Percentiles rank a stretch among this genome's conserved stretches.
phyloP scores from a whole-genome alignment of 805 yeast species.

The Teunomyces funiuensis region DNA sequence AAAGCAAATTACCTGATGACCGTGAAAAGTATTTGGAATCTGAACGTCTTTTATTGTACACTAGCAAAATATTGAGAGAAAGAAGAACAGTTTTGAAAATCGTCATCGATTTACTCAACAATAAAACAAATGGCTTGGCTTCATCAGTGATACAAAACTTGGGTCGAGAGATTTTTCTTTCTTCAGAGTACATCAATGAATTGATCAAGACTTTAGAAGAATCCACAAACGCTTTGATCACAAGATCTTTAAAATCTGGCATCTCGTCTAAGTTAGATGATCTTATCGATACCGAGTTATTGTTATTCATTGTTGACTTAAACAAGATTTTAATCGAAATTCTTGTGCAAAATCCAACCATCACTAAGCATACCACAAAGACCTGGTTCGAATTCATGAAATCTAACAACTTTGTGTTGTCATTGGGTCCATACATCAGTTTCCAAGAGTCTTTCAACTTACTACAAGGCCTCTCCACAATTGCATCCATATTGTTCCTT shows the following conservation, averaged over 20 bases:
- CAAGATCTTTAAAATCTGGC: slow-evolving; percentile 12
- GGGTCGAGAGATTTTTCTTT: slow-evolving; percentile 38
- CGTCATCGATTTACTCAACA: slow-evolving; percentile 29
- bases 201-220: slow-evolving; percentile 18
- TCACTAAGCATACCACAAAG: slow-evolving; percentile 31
- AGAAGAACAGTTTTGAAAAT: slow-evolving; percentile 49
- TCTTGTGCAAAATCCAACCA: slow-evolving; percentile 36
- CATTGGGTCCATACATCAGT: slow-evolving; percentile 26
- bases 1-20: slow-evolving; percentile 37
- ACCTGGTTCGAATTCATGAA: slow-evolving; percentile 60
- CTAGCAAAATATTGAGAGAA: slow-evolving; percentile 47
- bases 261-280: slow-evolving; percentile 20
- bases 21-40: slow-evolving; percentile 27
- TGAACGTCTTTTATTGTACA: slow-evolving; percentile 34
- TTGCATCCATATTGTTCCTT: slow-evolving; percentile 51
- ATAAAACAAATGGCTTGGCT: slow-evolving; percentile 14
- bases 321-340: slow-evolving; percentile 41
- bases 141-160: slow-evolving; percentile 34
- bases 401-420: slow-evolving; percentile 23
- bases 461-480: slow-evolving; percentile 48
- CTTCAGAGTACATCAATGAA: slow-evolving; percentile 25
- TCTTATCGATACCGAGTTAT: slow-evolving; percentile 25
- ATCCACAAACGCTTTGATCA: slow-evolving; percentile 11
- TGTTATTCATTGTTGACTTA: slow-evolving; percentile 32
- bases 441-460: slow-evolving; percentile 27